These are phyloP conservation scores for Macrocybe gigantea DNA, from an alignment of 768 basidiomycete genomes.

Conservation along the genomic window DNA sequence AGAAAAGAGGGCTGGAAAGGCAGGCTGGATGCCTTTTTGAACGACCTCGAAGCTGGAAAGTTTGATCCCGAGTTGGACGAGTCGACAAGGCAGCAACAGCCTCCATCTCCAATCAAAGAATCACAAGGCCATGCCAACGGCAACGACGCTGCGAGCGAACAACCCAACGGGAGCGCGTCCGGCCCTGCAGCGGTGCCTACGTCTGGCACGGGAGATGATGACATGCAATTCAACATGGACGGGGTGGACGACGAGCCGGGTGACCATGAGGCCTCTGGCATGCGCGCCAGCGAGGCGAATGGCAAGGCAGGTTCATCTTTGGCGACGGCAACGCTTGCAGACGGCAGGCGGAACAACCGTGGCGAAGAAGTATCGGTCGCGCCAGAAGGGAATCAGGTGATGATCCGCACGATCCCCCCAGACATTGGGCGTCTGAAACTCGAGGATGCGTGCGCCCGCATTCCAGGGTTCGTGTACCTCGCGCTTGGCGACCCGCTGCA, in stretches of 20 bases:
- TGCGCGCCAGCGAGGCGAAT: slow-evolving; percentile 25
- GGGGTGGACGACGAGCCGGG: slow-evolving; percentile 50
- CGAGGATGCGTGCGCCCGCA: slow-evolving; percentile 74
- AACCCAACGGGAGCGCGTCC: slow-evolving; percentile 4
- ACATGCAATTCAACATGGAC: slow-evolving; percentile 71
- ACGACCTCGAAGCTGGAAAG: slow-evolving; percentile 79
- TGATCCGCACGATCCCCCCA: slow-evolving; percentile 93
- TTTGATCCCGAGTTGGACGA: slow-evolving; percentile 76
- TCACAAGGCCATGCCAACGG: slow-evolving; percentile 30
- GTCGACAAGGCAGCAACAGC: slow-evolving; percentile 37
- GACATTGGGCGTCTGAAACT: slow-evolving; percentile 86
- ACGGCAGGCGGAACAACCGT: slow-evolving; percentile 45
- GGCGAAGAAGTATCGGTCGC: slow-evolving; percentile 69
- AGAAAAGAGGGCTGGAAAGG: slow-evolving; percentile 84
- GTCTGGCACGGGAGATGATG: slow-evolving; percentile 47
- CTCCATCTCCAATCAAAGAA: slow-evolving; percentile 50
- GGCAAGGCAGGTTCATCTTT: slow-evolving; percentile 32
- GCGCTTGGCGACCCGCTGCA: slow-evolving; percentile 89
- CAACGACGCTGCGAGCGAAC: slow-evolving; percentile 26
- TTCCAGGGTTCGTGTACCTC: slow-evolving; percentile 82
- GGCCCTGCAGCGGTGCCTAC: slow-evolving; percentile 50
- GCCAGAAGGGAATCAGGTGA: slow-evolving; percentile 84
- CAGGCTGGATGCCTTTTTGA: slow-evolving; percentile 63
- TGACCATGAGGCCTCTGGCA: slow-evolving; percentile 34
- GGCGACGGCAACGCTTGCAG: slow-evolving; percentile 11